These are phyloP conservation scores for Raddia distichophylla DNA, from an alignment of 176 grass and related monocot species.

Conservation along the genomic window DNA sequence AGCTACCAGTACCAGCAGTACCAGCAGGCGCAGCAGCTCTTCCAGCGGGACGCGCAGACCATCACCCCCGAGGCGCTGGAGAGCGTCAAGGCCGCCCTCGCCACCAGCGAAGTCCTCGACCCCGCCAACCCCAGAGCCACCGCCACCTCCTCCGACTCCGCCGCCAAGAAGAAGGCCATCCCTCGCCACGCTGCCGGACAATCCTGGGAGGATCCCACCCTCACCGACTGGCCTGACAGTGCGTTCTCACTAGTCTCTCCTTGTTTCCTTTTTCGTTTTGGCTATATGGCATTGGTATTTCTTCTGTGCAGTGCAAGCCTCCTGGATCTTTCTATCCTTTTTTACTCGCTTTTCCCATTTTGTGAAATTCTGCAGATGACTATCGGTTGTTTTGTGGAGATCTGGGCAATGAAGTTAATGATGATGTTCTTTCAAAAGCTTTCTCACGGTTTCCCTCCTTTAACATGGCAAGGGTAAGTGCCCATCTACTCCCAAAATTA, in stretches of 20 bases:
- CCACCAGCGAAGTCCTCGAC: conserved; percentile 77
- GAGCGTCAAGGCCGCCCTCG: conserved; percentile 91
- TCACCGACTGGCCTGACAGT: conserved; percentile 97
- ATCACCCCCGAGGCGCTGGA: conserved; percentile 95
- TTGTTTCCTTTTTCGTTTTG: neutral
- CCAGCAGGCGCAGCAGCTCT: conserved; percentile 87
- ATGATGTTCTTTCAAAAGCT: conserved; percentile 95
- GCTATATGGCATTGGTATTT: neutral
- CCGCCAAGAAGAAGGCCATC: conserved; percentile 74
- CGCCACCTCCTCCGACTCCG: conserved; percentile 44
- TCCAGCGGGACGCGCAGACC: conserved; percentile 91
- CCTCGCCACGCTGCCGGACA: conserved; percentile 82
- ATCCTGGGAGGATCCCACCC: conserved; percentile 86
- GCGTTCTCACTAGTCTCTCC: conserved; percentile 8
- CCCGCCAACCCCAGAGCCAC: conserved; percentile 51
- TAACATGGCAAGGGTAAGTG: conserved; percentile 94
- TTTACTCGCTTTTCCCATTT: neutral
- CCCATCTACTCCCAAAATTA: neutral
- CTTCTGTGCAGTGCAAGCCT: neutral
- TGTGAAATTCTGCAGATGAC: conserved; percentile 61
- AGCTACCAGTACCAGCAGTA: conserved; percentile 68
- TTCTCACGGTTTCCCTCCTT: conserved; percentile 87
- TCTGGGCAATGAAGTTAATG: conserved; percentile 97
- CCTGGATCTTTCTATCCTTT: neutral
- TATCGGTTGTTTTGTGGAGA: conserved; percentile 94